Evolutionary conservation across 495 filamentous ascomycete genomes (phyloP), one percentile per base, ranked within the genome.

Genomic region (Aspergillus carlsbadensis): DNA sequence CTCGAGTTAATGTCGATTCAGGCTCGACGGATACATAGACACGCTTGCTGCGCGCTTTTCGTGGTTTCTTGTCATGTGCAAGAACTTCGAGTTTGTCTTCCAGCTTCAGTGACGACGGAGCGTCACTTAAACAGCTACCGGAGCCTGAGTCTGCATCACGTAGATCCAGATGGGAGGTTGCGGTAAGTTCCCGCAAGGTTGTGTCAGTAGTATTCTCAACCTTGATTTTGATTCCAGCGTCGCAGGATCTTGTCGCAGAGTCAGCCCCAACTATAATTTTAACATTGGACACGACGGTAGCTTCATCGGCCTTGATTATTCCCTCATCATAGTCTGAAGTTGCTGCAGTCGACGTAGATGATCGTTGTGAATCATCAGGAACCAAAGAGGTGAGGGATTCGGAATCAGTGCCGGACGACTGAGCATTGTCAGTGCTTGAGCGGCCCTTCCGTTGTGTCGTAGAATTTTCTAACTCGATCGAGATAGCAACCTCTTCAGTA

Each of bases 11-110:
- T 11, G 73, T 62, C n/a, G 59, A 54, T 26, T 76, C 71, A 18
- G 70, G 66, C 50, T 81, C 79, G 33, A 77, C 73, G 0, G 77
- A 77, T 20, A 73, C 62, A 26, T 78, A 56, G 6, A 81, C 52
- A 36, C 62, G 58, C 55, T 68, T 72, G 13, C 57, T 49, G 31
- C 57, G 54, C 11, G 57, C 35, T 18, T 45, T 55, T 29, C 64
- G 65, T 6, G 59, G 50, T 40, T 52, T 61, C 22, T 66, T 69
- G 10, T 56, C 42, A 0, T 56, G 21, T 10, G 26, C 41, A 20
- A 52, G 52, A 2, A 54, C 54, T 15, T 56, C 65, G 0, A 62
- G 39, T 20, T 56, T 43, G 14, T 71, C 68, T 21, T 74, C 66
- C 39, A 65, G 29, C 55, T 68, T 64, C 22, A 64, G 37, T 2